A percentile compares a stretch with the other conserved stretches of the same genome.
These are phyloP conservation scores for Backusella psychrophila DNA, from an alignment of 192 early-diverging fungal species.

Conservation along the genomic window DNA sequence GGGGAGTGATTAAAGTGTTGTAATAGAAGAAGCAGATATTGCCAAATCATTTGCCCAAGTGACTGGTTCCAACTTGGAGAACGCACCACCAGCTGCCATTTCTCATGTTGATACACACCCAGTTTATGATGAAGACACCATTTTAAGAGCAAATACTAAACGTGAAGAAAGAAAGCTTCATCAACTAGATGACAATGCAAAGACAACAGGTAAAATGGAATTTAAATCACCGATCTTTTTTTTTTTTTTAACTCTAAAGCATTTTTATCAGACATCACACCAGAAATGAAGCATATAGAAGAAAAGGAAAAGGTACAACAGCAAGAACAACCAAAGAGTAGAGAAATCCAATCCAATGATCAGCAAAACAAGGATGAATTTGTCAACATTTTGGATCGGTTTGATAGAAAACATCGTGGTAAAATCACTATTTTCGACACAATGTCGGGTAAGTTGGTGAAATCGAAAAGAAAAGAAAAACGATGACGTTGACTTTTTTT, in stretches of 20 bases:
- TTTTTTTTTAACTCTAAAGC: background rate
- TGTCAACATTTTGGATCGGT: slow-evolving; percentile 5
- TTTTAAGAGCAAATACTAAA: slow-evolving; percentile 9
- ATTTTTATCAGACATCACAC: slow-evolving; percentile 6
- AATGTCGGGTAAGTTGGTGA: slow-evolving; percentile 20
- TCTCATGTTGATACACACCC: slow-evolving; percentile 20
- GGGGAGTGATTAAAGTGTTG: background rate
- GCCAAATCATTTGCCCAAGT: slow-evolving; percentile 27
- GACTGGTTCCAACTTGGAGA: slow-evolving; percentile 13
- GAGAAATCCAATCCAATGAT: background rate
- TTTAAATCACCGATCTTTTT: background rate
- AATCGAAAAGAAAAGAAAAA: background rate
- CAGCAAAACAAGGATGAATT: background rate
- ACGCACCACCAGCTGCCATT: slow-evolving; percentile 25
- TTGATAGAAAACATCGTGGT: slow-evolving; percentile 22
- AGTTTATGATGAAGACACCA: slow-evolving; percentile 25
- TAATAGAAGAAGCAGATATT: background rate
- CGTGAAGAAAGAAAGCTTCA: slow-evolving; percentile 22
- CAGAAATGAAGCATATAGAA: slow-evolving; percentile 12
- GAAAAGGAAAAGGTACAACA: slow-evolving; percentile 7
- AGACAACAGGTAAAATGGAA: background rate
- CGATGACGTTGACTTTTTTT: background rate
- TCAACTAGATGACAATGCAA: slow-evolving; percentile 7
- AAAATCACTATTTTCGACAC: slow-evolving; percentile 34
- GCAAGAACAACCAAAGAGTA: slow-evolving; percentile 7